Evolutionary conservation across 176 grass and related monocot species (phyloP).

Genomic region (Paspalum vaginatum): DNA sequence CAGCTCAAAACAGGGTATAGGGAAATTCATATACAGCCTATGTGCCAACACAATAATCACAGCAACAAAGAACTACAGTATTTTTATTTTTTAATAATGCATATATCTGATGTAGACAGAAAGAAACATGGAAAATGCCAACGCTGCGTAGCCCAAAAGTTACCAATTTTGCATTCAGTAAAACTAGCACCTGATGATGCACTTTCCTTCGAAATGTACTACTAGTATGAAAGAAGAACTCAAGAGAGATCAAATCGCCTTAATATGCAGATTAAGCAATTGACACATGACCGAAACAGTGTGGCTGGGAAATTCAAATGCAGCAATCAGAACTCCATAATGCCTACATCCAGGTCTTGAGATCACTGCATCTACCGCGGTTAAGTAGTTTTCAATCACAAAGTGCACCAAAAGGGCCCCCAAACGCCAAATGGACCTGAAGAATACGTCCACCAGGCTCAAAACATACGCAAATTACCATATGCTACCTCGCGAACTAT

Average conservation of each 20-base stretch:
- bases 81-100: background rate
- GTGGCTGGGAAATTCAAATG: background rate
- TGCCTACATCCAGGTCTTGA: background rate
- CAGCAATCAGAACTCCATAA: background rate
- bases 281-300: background rate
- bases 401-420: background rate
- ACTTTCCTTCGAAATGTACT: background rate
- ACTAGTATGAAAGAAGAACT: background rate
- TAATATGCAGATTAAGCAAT: background rate
- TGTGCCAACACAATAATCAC: background rate
- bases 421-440: background rate
- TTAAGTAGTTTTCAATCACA: background rate
- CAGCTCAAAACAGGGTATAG: background rate
- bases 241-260: background rate
- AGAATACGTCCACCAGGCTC: background rate
- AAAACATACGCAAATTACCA: background rate
- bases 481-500: background rate
- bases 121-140: background rate
- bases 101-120: background rate
- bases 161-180: background rate
- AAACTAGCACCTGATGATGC: background rate
- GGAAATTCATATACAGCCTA: background rate
- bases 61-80: constrained; percentile 7
- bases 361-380: background rate
- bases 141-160: background rate